Percentiles rank a stretch among this genome's conserved stretches.
phyloP scores from a whole-genome alignment of 169 alveolate species.

The Plasmodium gallinaceum region DNA sequence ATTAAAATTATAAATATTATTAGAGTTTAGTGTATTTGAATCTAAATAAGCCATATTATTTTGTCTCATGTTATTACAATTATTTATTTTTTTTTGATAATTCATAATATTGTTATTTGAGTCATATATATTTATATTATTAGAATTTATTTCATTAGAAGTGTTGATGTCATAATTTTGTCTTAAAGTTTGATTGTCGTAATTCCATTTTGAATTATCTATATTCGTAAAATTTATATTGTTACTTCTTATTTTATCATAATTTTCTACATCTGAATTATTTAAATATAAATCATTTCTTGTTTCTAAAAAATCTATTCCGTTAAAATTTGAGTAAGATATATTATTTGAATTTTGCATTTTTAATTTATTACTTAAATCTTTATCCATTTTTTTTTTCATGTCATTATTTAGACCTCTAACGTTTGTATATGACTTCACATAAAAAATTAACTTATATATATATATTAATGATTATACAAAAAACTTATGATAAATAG shows the following conservation, averaged over 20 bases:
- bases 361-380: constrained; percentile 26
- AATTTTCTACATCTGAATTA: constrained; percentile 24
- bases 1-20: constrained; percentile 32
- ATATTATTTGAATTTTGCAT: not conserved
- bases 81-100: constrained; percentile 17
- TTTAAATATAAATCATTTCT: constrained; percentile 17
- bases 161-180: constrained; percentile 4
- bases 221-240: constrained; percentile 25
- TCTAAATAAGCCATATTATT: constrained; percentile 28
- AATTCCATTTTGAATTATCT: constrained; percentile 32
- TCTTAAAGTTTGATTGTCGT: constrained; percentile 17
- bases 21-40: constrained; percentile 31
- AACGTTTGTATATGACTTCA: too few species aligned
- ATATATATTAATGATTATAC: not conserved
- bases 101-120: constrained; percentile 36
- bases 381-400: constrained; percentile 40
- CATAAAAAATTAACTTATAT: not conserved
- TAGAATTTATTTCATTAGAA: constrained; percentile 4
- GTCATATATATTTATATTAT: constrained; percentile 15
- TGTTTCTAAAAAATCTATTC: constrained; percentile 9
- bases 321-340: constrained; percentile 26
- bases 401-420: too few species aligned
- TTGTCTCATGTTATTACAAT: constrained; percentile 20
- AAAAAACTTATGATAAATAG: not conserved
- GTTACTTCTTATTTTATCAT: constrained; percentile 20